phyloP scores from a whole-genome alignment of 371 early-diverging fungal genomes.

The Syncephalastrum sp. region DNA sequence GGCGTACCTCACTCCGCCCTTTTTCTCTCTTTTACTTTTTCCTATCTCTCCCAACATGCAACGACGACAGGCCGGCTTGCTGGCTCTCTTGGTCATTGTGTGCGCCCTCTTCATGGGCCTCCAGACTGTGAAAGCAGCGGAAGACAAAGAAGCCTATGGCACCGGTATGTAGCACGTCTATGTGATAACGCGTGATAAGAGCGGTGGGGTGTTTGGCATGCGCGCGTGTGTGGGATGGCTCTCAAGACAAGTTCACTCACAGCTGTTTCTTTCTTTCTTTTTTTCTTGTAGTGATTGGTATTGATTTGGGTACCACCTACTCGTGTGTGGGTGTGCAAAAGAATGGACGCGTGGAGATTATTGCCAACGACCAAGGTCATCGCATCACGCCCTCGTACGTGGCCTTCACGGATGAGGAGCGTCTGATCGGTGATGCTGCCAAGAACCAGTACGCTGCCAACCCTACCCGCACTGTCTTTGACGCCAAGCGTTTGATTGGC shows the following conservation, averaged over 20 bases:
- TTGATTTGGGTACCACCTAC: slow-evolving; percentile 99
- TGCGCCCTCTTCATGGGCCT: slow-evolving; percentile 37
- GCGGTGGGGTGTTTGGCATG: too few species aligned
- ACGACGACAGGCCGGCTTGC: slow-evolving; percentile 37
- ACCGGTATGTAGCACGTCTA: slow-evolving; percentile 35
- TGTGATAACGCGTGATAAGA: not conserved
- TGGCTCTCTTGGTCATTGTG: slow-evolving; percentile 47
- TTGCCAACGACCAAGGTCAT: slow-evolving; percentile 78
- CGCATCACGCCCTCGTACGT: slow-evolving; percentile 92
- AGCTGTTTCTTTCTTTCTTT: too few species aligned
- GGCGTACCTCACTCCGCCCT: slow-evolving; percentile 1
- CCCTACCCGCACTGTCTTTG: slow-evolving; percentile 90
- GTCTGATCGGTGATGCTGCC: slow-evolving; percentile 87
- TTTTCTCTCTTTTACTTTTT: slow-evolving; percentile 18
- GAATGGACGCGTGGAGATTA: slow-evolving; percentile 83
- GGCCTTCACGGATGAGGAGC: slow-evolving; percentile 79
- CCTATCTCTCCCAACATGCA: slow-evolving; percentile 36
- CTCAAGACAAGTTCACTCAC: too few species aligned
- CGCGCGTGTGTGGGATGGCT: too few species aligned
- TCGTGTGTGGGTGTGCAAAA: slow-evolving; percentile 95
- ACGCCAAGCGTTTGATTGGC: slow-evolving; percentile 95
- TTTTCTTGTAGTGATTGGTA: slow-evolving; percentile 42
- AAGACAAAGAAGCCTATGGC: slow-evolving; percentile 51
- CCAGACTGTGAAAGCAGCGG: slow-evolving; percentile 30
- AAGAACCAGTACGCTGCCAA: slow-evolving; percentile 83